Evolutionary conservation across 257 asterid genomes (phyloP).

Genomic region (Parsonsia alboflavescens): DNA sequence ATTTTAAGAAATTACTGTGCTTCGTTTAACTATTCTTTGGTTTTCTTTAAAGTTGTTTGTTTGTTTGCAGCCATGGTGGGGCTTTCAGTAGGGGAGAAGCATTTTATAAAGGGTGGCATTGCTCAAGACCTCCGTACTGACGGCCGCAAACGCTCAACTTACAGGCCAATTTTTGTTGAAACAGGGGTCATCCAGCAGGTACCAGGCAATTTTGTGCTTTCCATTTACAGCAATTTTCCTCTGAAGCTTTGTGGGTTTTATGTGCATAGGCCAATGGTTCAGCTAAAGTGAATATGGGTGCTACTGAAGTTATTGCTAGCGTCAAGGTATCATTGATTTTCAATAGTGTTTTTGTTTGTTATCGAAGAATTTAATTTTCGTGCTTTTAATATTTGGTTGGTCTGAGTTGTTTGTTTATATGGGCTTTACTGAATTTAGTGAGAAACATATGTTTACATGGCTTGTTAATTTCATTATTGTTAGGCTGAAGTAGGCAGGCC

Average conservation of each 20-base stretch:
- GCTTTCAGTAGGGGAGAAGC: slow-evolving; percentile 24
- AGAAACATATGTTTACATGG: slow-evolving; percentile 8
- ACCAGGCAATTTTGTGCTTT: neutral
- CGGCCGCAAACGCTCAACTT: slow-evolving; percentile 64
- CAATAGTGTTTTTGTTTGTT: neutral
- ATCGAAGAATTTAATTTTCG: neutral
- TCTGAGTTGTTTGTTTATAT: neutral
- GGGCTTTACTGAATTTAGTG: neutral
- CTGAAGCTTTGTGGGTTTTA: slow-evolving; percentile 9
- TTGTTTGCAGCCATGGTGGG: slow-evolving; percentile 10
- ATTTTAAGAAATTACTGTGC: neutral
- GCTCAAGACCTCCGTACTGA: slow-evolving; percentile 82
- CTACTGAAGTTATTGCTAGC: slow-evolving; percentile 81
- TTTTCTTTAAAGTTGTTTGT: neutral
- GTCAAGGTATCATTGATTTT: slow-evolving; percentile 52
- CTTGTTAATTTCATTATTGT: slow-evolving; percentile 21
- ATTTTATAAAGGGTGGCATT: slow-evolving; percentile 78
- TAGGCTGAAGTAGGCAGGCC: slow-evolving; percentile 97
- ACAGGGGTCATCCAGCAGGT: slow-evolving; percentile 89
- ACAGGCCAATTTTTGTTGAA: slow-evolving; percentile 66
- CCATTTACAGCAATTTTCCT: slow-evolving; percentile 2
- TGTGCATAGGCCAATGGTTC: slow-evolving; percentile 83
- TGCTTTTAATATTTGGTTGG: neutral
- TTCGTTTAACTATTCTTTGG: neutral
- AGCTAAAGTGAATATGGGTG: slow-evolving; percentile 83